Percentiles rank a stretch among this genome's conserved stretches.
phyloP scores from a whole-genome alignment of 192 early-diverging fungal species.

The Umbelopsis sp. region DNA sequence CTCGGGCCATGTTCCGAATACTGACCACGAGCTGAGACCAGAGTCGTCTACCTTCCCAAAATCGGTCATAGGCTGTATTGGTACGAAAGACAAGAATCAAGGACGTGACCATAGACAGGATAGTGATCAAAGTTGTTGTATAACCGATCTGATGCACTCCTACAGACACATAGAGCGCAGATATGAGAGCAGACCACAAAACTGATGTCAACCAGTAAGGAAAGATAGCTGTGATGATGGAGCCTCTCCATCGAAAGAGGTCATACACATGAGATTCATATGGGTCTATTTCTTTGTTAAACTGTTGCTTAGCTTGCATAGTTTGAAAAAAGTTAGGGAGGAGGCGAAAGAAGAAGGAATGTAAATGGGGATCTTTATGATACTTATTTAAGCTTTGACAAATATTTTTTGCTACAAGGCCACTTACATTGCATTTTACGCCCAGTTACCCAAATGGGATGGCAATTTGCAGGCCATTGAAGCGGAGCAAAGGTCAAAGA shows the following conservation, averaged over 20 bases:
- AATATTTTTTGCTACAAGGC: neutral
- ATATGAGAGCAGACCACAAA: conserved; percentile 45
- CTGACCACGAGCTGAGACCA: conserved; percentile 74
- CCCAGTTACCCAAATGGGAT: neutral
- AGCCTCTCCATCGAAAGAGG: conserved; percentile 44
- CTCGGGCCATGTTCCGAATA: conserved; percentile 77
- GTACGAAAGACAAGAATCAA: conserved; percentile 62
- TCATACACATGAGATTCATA: conserved; percentile 18
- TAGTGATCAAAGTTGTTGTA: conserved; percentile 43
- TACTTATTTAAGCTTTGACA: neutral
- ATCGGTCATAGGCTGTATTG: conserved; percentile 72
- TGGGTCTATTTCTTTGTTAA: conserved; percentile 14
- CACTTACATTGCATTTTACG: neutral
- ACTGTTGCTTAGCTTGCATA: neutral
- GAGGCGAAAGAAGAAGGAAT: neutral
- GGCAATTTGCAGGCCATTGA: conserved; percentile 9
- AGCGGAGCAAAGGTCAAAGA: neutral
- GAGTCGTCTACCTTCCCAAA: conserved; percentile 84
- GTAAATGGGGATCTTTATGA: neutral
- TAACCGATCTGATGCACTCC: conserved; percentile 23
- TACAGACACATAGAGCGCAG: conserved; percentile 34
- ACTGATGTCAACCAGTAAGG: conserved; percentile 41
- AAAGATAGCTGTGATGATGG: conserved; percentile 46
- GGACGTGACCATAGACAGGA: conserved; percentile 50
- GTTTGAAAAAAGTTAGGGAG: neutral